A percentile compares a stretch with the other conserved stretches of the same genome.
Conservation (phyloP, 2,329 filamentous ascomycete species). For the Elsinoe arachidis region DNA sequence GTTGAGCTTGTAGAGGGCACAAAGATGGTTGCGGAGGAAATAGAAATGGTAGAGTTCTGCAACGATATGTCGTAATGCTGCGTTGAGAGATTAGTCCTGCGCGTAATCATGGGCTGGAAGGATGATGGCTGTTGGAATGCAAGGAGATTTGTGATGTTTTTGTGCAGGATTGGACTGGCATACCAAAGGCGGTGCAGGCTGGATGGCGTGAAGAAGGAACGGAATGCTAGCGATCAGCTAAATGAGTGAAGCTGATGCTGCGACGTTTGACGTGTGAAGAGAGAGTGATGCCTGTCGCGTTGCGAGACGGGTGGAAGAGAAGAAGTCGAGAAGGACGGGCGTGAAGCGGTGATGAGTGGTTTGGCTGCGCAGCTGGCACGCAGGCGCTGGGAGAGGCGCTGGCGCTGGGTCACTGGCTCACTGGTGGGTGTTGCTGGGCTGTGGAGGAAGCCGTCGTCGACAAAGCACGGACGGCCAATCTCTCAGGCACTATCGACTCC, state of each 20-base stretch:
- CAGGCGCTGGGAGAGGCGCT: background rate
- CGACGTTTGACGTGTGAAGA: constrained; percentile 18
- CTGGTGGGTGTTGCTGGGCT: background rate
- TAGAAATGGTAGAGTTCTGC: background rate
- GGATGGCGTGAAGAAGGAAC: constrained; percentile 26
- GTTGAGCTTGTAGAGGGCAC: background rate
- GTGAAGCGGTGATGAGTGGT: background rate
- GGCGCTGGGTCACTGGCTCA: background rate
- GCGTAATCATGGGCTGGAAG: constrained; percentile 15
- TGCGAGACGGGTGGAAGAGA: constrained; percentile 19
- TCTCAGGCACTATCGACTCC: background rate
- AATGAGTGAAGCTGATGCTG: constrained; percentile 56
- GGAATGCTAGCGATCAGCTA: constrained; percentile 46
- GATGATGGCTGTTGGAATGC: constrained; percentile 2
- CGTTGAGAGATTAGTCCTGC: background rate
- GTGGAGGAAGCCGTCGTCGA: background rate
- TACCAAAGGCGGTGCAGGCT: background rate
- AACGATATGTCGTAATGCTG: constrained; percentile 9
- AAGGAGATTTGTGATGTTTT: constrained; percentile 13
- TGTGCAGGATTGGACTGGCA: constrained; percentile 7
- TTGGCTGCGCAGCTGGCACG: background rate
- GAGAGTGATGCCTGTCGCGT: background rate
- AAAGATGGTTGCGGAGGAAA: constrained; percentile 4
- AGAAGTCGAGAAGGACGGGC: background rate
- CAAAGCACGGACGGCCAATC: background rate